Percentiles rank a stretch among this genome's conserved stretches.
Evolutionary conservation across 2,329 filamentous ascomycete species (phyloP).

Genomic region (Calonectria montana): DNA sequence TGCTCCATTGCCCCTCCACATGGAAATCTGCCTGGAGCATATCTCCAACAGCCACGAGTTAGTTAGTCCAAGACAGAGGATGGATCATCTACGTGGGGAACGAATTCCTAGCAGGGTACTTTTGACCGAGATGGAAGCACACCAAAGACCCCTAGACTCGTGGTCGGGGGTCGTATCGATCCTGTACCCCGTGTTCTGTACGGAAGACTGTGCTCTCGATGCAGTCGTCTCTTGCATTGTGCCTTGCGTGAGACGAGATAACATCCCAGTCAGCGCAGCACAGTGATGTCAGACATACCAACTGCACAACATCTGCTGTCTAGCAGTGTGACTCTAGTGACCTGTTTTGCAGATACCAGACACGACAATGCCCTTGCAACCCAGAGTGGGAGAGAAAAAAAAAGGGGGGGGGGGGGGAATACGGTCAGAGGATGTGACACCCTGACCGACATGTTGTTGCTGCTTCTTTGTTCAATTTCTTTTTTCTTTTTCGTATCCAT

Average conservation of each 20-base stretch:
- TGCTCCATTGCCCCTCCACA: background rate
- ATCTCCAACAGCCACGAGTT: background rate
- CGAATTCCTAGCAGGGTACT: background rate
- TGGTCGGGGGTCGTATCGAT: background rate
- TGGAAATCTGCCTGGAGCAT: slow-evolving; percentile 16
- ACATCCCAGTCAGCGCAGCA: slow-evolving; percentile 14
- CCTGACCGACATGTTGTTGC: background rate
- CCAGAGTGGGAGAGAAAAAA: background rate
- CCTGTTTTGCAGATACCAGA: background rate
- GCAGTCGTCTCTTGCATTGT: slow-evolving; percentile 6
- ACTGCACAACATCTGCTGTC: background rate
- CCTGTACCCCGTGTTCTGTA: background rate
- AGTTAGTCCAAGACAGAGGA: background rate
- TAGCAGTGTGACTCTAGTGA: background rate
- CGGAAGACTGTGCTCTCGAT: background rate
- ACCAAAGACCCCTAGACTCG: background rate
- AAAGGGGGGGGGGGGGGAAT: too few relatives aligned
- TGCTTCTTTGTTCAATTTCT: background rate
- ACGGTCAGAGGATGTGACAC: background rate
- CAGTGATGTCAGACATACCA: slow-evolving; percentile 17
- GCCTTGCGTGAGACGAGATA: slow-evolving; percentile 5
- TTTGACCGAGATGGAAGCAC: background rate
- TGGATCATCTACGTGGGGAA: slow-evolving; percentile 10
- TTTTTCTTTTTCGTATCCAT: background rate
- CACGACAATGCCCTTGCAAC: slow-evolving; percentile 4